Conservation (phyloP, 352 stramenopile species). For the Pythium guiyangense region DNA sequence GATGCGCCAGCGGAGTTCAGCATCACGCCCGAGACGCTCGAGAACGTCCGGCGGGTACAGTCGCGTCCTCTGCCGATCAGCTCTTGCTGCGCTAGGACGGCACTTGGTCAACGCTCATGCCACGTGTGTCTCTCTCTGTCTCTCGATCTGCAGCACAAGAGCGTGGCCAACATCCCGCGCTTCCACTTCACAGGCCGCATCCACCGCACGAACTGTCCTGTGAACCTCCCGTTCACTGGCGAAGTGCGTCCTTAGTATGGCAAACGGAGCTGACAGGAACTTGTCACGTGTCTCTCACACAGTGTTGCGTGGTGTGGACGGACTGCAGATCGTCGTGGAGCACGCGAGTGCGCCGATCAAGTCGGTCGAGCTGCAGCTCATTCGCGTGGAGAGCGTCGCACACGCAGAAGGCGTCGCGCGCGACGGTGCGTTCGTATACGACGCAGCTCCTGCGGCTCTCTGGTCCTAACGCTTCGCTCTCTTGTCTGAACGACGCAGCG, state of each 20-base stretch:
- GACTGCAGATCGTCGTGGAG: slow-evolving; percentile 66
- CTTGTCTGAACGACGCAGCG: slow-evolving; percentile 23
- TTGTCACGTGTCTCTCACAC: background rate
- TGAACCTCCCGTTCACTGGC: slow-evolving; percentile 89
- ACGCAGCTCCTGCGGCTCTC: background rate
- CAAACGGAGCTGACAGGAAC: background rate
- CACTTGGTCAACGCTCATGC: background rate
- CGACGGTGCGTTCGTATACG: slow-evolving; percentile 44
- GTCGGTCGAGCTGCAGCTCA: slow-evolving; percentile 88
- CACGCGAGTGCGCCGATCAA: slow-evolving; percentile 73
- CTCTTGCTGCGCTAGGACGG: too few species aligned
- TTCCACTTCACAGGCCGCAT: slow-evolving; percentile 84
- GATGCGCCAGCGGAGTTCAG: slow-evolving; percentile 71
- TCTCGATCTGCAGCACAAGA: slow-evolving; percentile 30
- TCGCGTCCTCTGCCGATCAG: too few species aligned
- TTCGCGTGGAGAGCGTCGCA: slow-evolving; percentile 86
- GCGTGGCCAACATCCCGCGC: slow-evolving; percentile 44
- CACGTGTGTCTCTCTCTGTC: background rate
- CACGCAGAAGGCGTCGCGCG: slow-evolving; percentile 70
- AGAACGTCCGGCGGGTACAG: slow-evolving; percentile 67
- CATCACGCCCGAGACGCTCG: slow-evolving; percentile 80
- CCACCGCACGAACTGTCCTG: slow-evolving; percentile 84
- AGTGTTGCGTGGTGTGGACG: too few species aligned
- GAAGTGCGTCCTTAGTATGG: slow-evolving; percentile 40
- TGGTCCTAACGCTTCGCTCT: background rate